Base-by-base conservation (phyloP, 176 grass and related monocot species). In the Puccinellia tenuiflora region DNA sequence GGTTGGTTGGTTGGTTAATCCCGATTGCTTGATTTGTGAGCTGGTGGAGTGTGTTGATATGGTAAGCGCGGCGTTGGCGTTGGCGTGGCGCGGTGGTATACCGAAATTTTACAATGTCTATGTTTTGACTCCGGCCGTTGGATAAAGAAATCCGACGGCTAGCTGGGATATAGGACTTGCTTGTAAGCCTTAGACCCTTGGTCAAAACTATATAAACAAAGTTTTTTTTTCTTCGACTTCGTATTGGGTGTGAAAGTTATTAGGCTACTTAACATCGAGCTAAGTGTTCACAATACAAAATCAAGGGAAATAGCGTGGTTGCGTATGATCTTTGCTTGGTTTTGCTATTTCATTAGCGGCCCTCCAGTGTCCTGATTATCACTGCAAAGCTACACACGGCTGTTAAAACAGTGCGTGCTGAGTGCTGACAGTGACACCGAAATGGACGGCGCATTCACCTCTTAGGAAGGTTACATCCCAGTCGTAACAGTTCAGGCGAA, bases 1-100 rank as follows among this genome's bases (percentile, higher is more conserved):
- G 46, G 46, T 48, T 43, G 9, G 9, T 86, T 81, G 72, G 69
- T 85, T 85, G 72, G 76, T 77, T 93, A 78, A 71, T 61, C 57
- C 57, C 57, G 39, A 69, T 90, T 81, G 21, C 7, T 75, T 47
- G 15, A 64, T 81, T 89, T 9, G 34, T 16, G 65, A 46, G 53
- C 73, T 52, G 55, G 46, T 43, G 35, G 37, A 16, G 15, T 33
- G 69, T 28, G 70, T 55, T 81, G 76, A 42, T 73, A 75, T 69
- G 83, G 68, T 71, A 83, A 87, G 78, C 70, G 64, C 28, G 5
- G 35, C 29, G 61, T 34, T 10, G 6, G 61, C 42, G 69, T 28
- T 73, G 24, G 69, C 34, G 33, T 69, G 47, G 37, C 5, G 57
- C 4, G 30, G 47, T 80, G 71, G 77, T 70, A 9, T 42, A 52